Base-by-base conservation (phyloP, 2,329 filamentous ascomycete species). In the Ophiostoma fasciatum region DNA sequence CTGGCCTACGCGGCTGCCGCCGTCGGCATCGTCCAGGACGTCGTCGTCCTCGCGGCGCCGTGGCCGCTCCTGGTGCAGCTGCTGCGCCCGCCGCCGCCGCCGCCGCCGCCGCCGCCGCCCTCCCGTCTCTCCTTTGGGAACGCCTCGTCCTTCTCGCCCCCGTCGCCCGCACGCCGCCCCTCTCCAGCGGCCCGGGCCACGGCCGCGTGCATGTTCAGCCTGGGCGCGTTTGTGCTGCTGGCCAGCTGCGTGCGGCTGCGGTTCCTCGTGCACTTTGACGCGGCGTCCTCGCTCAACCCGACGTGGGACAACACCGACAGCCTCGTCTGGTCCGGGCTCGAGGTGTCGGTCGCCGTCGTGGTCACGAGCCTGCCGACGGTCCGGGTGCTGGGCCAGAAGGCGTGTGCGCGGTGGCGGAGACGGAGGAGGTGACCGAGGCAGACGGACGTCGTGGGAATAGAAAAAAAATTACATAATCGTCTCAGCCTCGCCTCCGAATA, bases 261-360 rank as follows among this genome's bases (percentile, higher is more conserved):
- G 28, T 56, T 55, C 34, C 43, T 60, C 20, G 43, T 55, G 13
- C 33, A 30, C 14, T 42, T 45, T 20, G 22, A 15, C 31, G 35
- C 51, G 12, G 42, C 45, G 10, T 55, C 51, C n/a, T n/a, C n/a
- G n/a, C 39, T 45, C 10, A 59, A 62, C 31, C 57, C 59, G 9
- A 56, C 57, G 1, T 62, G 57, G 58, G 55, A 62, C 43, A 58
- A 60, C 28, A 55, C 55, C 8, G 51, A 60, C 40, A 48, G 51
- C 6, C 40, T 61, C n/a, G 49, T 63, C 31, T 64, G 60, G 61
- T 58, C 56, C 3, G 59, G 58, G 2, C 44, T 63, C 19, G 61
- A 64, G 45, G 49, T 61, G 5, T 52, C 59, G 1, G 50, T 57
- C 0, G 54, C 60, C n/a, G 51, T 63, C 28, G 52, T 63, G 23